Conservation (phyloP, 2,329 filamentous ascomycete species). For the Akanthomyces dipterigenus region DNA sequence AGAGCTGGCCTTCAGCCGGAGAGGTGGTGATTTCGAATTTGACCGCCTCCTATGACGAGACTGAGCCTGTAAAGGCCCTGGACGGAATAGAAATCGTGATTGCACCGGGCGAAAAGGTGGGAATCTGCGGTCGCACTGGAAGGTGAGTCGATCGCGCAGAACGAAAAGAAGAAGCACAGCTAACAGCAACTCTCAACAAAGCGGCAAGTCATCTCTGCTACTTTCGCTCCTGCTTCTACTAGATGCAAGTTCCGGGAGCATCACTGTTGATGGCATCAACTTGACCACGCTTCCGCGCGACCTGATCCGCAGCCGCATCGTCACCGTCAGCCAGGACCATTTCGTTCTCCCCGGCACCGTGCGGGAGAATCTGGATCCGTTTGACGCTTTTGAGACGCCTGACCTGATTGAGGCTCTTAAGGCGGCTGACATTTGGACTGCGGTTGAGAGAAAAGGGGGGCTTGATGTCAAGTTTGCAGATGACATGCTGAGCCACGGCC, state of each 20-base stretch:
- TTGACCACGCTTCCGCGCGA: constrained; percentile 35
- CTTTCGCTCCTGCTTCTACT: constrained; percentile 42
- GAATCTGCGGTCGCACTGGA: constrained; percentile 45
- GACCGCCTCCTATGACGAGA: constrained; percentile 22
- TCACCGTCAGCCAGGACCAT: constrained; percentile 43
- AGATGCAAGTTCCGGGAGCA: constrained; percentile 29
- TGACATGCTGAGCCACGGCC: constrained; percentile 35
- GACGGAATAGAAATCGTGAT: constrained; percentile 19
- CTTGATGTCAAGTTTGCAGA: constrained; percentile 29
- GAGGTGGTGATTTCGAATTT: constrained; percentile 21
- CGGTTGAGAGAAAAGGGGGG: constrained; percentile 31
- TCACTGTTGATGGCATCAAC: constrained; percentile 38
- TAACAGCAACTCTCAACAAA: constrained; percentile 16
- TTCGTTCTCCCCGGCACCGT: constrained; percentile 40
- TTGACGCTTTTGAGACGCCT: constrained; percentile 22
- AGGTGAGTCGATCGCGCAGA: constrained; percentile 14
- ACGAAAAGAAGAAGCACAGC: neutral
- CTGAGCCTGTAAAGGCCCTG: constrained; percentile 16
- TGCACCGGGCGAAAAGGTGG: constrained; percentile 39
- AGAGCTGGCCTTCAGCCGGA: constrained; percentile 25
- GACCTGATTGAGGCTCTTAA: constrained; percentile 34
- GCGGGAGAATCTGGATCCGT: constrained; percentile 41
- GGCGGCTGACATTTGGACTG: constrained; percentile 35
- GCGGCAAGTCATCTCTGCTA: constrained; percentile 45
- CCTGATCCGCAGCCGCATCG: constrained; percentile 35